Evolutionary conservation across 2,329 filamentous ascomycete species (phyloP), one percentile per base, ranked within the genome.

Genomic region (Byssochlamys sp.): DNA sequence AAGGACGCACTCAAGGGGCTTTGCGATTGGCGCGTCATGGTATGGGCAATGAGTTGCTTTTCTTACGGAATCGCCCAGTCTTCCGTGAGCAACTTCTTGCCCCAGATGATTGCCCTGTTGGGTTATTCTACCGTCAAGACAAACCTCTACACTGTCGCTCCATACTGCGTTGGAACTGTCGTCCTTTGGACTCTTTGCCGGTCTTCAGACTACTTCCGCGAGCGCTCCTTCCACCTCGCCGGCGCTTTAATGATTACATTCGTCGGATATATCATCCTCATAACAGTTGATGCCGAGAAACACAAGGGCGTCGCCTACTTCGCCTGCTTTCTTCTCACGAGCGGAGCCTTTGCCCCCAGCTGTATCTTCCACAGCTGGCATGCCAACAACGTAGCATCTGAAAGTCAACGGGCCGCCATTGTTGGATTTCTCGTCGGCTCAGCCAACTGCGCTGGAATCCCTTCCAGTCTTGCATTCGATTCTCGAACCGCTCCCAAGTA

Each of bases 71-170:
- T 58, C 12, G 54, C 54, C 6, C 57, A 56, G 25, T 27, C 48
- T 1, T 58, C 57, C 12, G 57, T 58, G 12, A 48, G 49, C 26
- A 55, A 56, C 52, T 58, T 58, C 49, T 45, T 45, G 19, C 39
- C 39, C n/a, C 39, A 45, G n/a, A 45, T 45, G 39, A 14, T 45
- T 7, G 52, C 57, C 9, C 60, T 57, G 4, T 54, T 62, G 26
- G 63, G 63, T 6, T 65, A 64, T 48, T 56, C 57, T 6, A 62
- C 60, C 10, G 58, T 64, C 45, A 64, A 64, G 53, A 65, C 63
- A n/a, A 65, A 64, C 39, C 52, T 59, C 11, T 61, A 61, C 48
- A 61, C 59, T 1, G 58, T 61, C 1, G 59, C 59, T 7, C 59
- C 59, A 2, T 55, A 58, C 26, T 35, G 51, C 14, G 57, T 52